A percentile compares a stretch with the other conserved stretches of the same genome.
Evolutionary conservation across 805 yeast genomes (phyloP).

Genomic region (Lachancea fermentati): DNA sequence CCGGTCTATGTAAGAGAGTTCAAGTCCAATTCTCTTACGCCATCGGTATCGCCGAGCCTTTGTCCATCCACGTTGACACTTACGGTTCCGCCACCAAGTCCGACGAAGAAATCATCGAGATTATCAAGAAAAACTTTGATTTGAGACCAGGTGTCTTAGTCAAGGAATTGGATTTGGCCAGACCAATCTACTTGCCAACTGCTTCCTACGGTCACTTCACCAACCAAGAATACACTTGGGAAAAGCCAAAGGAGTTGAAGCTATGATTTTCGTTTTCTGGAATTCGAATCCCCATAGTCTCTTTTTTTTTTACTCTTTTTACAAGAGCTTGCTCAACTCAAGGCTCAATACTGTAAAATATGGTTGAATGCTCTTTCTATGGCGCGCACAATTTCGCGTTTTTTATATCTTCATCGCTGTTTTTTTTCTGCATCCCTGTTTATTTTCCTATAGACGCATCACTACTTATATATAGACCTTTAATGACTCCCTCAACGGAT

Average conservation of each 20-base stretch:
- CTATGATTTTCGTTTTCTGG: constrained; percentile 41
- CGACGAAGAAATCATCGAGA: constrained; percentile 83
- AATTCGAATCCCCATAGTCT: no score
- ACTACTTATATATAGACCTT: constrained; percentile 7
- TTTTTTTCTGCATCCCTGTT: constrained; percentile 7
- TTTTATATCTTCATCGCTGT: not conserved
- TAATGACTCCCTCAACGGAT: constrained; percentile 11
- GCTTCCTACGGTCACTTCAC: constrained; percentile 99
- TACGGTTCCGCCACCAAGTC: constrained; percentile 94
- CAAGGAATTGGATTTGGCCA: constrained; percentile 92
- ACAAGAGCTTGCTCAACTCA: constrained; percentile 5
- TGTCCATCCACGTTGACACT: constrained; percentile 94
- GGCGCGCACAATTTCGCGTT: not conserved
- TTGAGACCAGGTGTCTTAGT: constrained; percentile 99
- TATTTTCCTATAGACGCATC: constrained; percentile 8
- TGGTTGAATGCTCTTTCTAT: constrained; percentile 1
- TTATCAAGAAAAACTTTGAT: constrained; percentile 92
- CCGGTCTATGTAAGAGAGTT: constrained; percentile 94
- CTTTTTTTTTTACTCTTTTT: not conserved
- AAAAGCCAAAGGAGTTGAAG: constrained; percentile 80
- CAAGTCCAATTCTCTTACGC: constrained; percentile 99
- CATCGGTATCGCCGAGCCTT: constrained; percentile 99
- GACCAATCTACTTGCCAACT: constrained; percentile 98
- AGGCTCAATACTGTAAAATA: constrained; percentile 1
- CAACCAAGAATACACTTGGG: constrained; percentile 98